phyloP scores from a whole-genome alignment of 73 alveolate genomes.

The Paramecium bursaria region DNA sequence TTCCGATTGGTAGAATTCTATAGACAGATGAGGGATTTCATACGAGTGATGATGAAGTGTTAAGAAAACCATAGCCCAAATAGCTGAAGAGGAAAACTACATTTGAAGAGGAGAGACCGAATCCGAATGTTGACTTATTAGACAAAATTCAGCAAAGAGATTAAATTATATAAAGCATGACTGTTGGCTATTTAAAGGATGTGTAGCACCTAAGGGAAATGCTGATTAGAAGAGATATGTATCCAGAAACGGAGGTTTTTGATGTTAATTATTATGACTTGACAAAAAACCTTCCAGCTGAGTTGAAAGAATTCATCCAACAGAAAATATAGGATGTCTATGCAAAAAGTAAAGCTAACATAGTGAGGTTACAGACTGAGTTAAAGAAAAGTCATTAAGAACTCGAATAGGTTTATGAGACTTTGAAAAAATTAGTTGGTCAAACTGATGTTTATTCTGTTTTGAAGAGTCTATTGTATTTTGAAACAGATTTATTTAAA shows the following conservation, averaged over 20 bases:
- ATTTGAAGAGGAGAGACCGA: background rate
- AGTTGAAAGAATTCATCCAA: background rate
- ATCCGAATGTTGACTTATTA: background rate
- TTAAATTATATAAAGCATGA: conserved; percentile 27
- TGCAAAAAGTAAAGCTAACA: background rate
- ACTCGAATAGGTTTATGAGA: background rate
- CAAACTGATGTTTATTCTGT: conserved; percentile 13
- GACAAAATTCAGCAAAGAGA: conserved; percentile 31
- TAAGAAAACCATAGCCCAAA: background rate
- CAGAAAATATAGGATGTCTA: conserved; percentile 9
- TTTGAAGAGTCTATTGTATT: background rate
- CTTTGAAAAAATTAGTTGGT: conserved; percentile 10
- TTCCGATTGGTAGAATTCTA: too few species aligned
- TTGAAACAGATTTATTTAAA: conserved; percentile 41
- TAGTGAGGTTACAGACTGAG: background rate
- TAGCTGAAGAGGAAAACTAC: background rate
- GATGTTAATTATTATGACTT: conserved; percentile 39
- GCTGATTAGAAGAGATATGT: conserved; percentile 29
- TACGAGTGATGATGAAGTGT: conserved; percentile 12
- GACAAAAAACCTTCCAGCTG: background rate
- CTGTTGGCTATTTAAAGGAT: conserved; percentile 47
- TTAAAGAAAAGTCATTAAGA: background rate
- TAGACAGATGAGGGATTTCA: conserved; percentile 34
- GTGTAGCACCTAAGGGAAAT: conserved; percentile 46
- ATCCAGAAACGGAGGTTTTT: conserved; percentile 22